These are phyloP conservation scores for sweet orange (Citrus sinensis) DNA, from an alignment of 345 rosid species.

Conservation along the genomic window DNA sequence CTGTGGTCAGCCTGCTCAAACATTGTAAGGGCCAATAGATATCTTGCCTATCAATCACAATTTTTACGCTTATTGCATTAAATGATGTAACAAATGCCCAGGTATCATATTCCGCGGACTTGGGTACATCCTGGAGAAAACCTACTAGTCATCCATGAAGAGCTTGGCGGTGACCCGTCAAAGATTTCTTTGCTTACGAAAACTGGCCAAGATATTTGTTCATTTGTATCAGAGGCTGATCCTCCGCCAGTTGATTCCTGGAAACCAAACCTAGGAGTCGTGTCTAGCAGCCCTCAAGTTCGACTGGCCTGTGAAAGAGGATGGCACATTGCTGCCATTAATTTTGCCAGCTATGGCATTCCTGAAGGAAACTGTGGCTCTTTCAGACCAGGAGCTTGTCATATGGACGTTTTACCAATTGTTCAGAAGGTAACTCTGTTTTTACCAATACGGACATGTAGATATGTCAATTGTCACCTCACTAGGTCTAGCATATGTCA, in stretches of 20 bases:
- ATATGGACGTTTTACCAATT: conserved; percentile 25
- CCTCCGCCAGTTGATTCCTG: conserved; percentile 50
- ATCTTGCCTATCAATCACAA: neutral
- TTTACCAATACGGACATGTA: neutral
- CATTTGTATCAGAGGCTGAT: conserved; percentile 47
- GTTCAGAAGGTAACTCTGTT: conserved; percentile 35
- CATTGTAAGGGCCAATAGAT: conserved; percentile 34
- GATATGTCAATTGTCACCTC: too few species aligned
- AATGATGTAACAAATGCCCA: conserved; percentile 17
- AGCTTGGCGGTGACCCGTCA: conserved; percentile 59
- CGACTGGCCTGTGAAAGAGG: conserved; percentile 49
- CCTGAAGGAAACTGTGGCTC: conserved; percentile 57
- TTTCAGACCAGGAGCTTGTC: conserved; percentile 41
- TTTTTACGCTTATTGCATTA: neutral
- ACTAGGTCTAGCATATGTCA: neutral
- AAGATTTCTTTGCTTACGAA: conserved; percentile 39
- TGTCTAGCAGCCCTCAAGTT: conserved; percentile 37
- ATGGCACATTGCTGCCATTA: conserved; percentile 48
- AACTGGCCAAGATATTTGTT: conserved; percentile 50
- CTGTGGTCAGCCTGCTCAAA: conserved; percentile 64
- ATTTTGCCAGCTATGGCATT: conserved; percentile 58
- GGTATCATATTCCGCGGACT: conserved; percentile 57
- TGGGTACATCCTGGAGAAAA: conserved; percentile 55
- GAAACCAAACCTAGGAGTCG: conserved; percentile 32
- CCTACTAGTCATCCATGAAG: conserved; percentile 57